Evolutionary conservation across 2,329 filamentous ascomycete species (phyloP), one percentile per base, ranked within the genome.

Genomic region (Aspergillus hiratsukae): DNA sequence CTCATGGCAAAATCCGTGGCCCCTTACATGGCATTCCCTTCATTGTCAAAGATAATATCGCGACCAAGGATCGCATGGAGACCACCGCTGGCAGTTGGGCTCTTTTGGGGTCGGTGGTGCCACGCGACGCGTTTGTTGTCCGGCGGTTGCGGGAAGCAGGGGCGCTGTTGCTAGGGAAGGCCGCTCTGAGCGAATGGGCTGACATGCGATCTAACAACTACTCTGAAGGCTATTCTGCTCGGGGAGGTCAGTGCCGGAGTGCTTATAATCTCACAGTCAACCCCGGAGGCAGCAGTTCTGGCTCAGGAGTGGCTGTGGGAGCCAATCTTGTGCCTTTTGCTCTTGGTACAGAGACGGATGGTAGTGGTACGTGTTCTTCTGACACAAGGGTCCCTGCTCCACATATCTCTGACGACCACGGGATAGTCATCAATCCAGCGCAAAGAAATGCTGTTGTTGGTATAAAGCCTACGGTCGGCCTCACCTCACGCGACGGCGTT

Each of bases 1-100:
- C 69, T 11, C 64, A 73, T 1, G 85, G 85, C 25, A 76, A 74
- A 41, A 69, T 85, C 9, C 81, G 86, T n/a, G 82, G 87, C 1
- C 83, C 84, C 1, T 78, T 92, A 1, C 88, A 91, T 68, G 88
- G 88, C 3, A 89, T 92, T 46, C 88, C 89, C 0, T 89, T 89
- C 68, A 77, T 87, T 2, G 82, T 90, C 61, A 91, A 91, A 72
- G 88, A 91, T 58, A 72, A 72, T 66, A 87, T 89, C 54, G 85
- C 80, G 25, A 84, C 82, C 8, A 84, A 84, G 60, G 88, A 90
- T 68, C 81, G 81, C 52, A 83, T 91, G 80, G 81, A 91, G 67
- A 91, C 88, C 0, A 91, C 88, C 0, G 87, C 88, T 0, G 89
- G 89, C 0, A 84, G 81, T 64, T 86, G 78, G 80, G 84, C 84